Evolutionary conservation across 371 early-diverging fungal genomes (phyloP).

Genomic region (Actinomortierella ambigua): DNA sequence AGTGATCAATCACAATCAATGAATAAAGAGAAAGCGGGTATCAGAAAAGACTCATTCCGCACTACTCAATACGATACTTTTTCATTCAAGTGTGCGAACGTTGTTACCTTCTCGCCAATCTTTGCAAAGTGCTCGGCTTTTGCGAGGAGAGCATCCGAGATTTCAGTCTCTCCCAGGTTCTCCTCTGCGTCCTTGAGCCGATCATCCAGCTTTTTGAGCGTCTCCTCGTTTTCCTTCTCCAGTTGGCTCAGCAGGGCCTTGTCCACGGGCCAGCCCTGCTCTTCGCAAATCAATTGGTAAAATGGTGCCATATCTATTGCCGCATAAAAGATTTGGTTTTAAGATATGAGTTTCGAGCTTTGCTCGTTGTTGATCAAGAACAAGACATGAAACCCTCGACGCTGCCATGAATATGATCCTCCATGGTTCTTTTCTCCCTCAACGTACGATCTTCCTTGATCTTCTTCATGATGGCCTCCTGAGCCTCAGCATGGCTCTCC

Average conservation of each 20-base stretch:
- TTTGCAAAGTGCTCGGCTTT: constrained; percentile 91
- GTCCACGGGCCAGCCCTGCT: constrained; percentile 65
- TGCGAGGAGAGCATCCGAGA: constrained; percentile 88
- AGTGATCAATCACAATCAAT: not conserved
- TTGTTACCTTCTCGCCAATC: constrained; percentile 97
- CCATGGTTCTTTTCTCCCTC: no score
- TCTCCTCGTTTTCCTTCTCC: constrained; percentile 73
- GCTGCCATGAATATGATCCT: no score
- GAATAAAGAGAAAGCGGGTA: not conserved
- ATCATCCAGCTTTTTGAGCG: constrained; percentile 79
- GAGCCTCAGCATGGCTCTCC: constrained; percentile 63
- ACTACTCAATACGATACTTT: no score
- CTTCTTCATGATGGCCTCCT: constrained; percentile 59
- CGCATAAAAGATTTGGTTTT: not conserved
- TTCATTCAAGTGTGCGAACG: no score
- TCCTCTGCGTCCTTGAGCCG: constrained; percentile 87
- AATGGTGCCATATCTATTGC: constrained; percentile 86
- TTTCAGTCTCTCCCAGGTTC: constrained; percentile 94
- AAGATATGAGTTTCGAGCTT: not conserved
- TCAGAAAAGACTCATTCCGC: no score
- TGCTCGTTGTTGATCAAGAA: not conserved
- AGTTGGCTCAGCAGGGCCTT: constrained; percentile 56
- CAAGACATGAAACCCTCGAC: not conserved
- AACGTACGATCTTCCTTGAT: constrained; percentile 76
- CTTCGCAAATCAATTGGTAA: constrained; percentile 69